Evolutionary conservation across 768 basidiomycete genomes (phyloP).

Genomic region (Collybia sordida): DNA sequence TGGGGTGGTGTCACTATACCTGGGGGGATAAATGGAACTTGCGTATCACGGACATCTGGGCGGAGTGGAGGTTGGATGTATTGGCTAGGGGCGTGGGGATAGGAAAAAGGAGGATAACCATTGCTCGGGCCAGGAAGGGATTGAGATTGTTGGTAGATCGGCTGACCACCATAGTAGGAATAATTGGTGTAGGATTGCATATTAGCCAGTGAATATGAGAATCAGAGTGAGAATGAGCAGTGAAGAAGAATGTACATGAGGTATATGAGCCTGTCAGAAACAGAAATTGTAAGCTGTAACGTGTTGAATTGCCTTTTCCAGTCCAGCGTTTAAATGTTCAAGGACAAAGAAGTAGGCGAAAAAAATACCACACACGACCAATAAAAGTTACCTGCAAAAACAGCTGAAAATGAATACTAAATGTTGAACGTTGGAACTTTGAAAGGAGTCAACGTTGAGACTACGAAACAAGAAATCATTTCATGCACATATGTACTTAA

Average conservation of each 20-base stretch:
- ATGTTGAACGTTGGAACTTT: too few species aligned
- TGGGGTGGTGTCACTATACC: constrained; percentile 21
- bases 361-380: too few species aligned
- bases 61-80: constrained; percentile 19
- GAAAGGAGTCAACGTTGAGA: too few species aligned
- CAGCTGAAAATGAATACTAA: too few species aligned
- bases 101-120: constrained; percentile 37
- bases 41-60: constrained; percentile 13
- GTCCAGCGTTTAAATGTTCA: too few species aligned
- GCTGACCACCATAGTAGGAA: constrained; percentile 43
- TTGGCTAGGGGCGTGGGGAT: constrained; percentile 19
- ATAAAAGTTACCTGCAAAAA: too few species aligned
- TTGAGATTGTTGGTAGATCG: constrained; percentile 39
- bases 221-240: constrained; percentile 11
- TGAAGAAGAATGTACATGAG: constrained; percentile 22
- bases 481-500: too few species aligned
- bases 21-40: constrained; percentile 17
- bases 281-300: too few species aligned
- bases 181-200: constrained; percentile 39
- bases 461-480: too few species aligned
- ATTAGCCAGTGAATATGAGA: constrained; percentile 26
- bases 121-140: constrained; percentile 34
- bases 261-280: constrained; percentile 18
- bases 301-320: constrained; percentile 24
- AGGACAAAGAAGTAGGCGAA: too few species aligned